Percentiles rank a stretch among this genome's conserved stretches.
Conservation (phyloP, 352 stramenopile species). For the Pythium phragmitis region DNA sequence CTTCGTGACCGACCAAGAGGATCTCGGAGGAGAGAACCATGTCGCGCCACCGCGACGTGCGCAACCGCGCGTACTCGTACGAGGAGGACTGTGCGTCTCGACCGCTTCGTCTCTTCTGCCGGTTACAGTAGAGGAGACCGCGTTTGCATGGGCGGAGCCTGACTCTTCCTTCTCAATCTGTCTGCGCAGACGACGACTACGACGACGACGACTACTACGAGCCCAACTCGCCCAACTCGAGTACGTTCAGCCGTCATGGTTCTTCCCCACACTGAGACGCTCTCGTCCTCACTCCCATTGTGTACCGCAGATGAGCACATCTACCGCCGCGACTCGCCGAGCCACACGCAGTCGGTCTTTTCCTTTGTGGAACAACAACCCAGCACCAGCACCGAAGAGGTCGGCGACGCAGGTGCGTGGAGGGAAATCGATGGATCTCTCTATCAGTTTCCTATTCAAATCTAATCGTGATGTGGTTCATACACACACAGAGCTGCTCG, state of each 20-base stretch:
- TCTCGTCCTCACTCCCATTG: not conserved
- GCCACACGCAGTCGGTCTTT: constrained; percentile 72
- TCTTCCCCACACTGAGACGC: not conserved
- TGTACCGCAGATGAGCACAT: constrained; percentile 64
- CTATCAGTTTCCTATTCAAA: not conserved
- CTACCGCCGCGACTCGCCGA: constrained; percentile 80
- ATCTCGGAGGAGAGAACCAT: constrained; percentile 32
- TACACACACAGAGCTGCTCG: constrained; percentile 45
- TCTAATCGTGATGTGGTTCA: not conserved
- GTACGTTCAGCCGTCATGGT: constrained; percentile 30
- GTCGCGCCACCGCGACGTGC: constrained; percentile 83
- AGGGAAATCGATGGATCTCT: not conserved
- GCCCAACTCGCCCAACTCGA: constrained; percentile 57
- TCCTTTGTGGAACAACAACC: constrained; percentile 74
- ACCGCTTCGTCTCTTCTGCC: not conserved
- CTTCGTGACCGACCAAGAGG: constrained; percentile 3
- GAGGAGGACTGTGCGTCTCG: constrained; percentile 71
- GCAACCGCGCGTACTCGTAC: constrained; percentile 89
- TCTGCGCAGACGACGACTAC: constrained; percentile 44
- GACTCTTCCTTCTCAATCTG: too few species aligned
- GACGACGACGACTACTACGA: constrained; percentile 71
- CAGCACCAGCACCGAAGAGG: constrained; percentile 18
- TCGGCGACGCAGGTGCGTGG: constrained; percentile 40
- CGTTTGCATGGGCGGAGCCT: too few species aligned
- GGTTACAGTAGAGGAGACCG: too few species aligned